Evolutionary conservation across 306 rosid genomes (phyloP).

Genomic region (Pueraria montana): DNA sequence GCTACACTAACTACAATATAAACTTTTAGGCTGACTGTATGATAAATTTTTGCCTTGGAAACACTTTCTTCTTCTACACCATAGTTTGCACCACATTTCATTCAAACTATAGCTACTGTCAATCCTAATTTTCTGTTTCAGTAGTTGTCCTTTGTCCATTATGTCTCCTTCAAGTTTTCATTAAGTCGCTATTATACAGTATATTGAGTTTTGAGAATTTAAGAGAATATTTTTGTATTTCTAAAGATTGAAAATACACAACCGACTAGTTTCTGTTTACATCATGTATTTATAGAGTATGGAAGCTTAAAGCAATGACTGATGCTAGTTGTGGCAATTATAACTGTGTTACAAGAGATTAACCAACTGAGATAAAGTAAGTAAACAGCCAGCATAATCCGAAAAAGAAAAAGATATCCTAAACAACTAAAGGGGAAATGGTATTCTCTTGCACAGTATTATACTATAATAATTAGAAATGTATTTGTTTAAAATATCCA

Average conservation of each 20-base stretch:
- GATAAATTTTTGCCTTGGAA: not conserved
- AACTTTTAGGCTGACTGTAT: slow-evolving; percentile 17
- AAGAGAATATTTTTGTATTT: not conserved
- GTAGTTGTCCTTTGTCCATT: slow-evolving; percentile 23
- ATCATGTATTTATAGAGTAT: not conserved
- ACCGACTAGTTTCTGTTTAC: not conserved
- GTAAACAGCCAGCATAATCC: not conserved
- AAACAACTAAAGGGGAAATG: not conserved
- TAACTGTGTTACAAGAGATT: not conserved
- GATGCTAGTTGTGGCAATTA: not conserved
- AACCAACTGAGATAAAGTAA: not conserved
- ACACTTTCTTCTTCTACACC: slow-evolving; percentile 14
- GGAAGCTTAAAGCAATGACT: not conserved
- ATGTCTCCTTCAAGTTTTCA: slow-evolving; percentile 36
- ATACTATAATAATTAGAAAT: slow-evolving; percentile 15
- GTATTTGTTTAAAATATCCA: slow-evolving; percentile 30
- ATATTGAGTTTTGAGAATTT: not conserved
- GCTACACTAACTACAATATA: not conserved
- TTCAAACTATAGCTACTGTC: slow-evolving; percentile 23
- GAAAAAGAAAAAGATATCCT: not conserved
- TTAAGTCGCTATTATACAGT: not conserved
- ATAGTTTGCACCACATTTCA: slow-evolving; percentile 7
- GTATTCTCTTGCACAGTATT: not conserved
- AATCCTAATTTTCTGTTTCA: slow-evolving; percentile 31
- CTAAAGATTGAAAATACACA: not conserved